Evolutionary conservation across 1,284 basidiomycete species (phyloP).

Genomic region (Leucoagaricus sp.): DNA sequence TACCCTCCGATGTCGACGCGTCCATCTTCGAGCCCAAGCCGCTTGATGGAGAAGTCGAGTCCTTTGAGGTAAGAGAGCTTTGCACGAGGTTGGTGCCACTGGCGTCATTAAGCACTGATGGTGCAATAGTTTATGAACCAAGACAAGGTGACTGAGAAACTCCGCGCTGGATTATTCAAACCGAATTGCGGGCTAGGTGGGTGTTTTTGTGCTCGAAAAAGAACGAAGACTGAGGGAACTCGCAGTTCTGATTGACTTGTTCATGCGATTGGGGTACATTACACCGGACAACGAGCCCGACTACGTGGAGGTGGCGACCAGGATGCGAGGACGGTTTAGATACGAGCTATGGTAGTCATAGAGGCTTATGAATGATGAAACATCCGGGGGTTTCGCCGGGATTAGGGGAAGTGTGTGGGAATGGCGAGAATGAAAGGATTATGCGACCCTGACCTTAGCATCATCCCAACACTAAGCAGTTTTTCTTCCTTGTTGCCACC

Average conservation of each 20-base stretch:
- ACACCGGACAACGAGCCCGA: slow-evolving; percentile 79
- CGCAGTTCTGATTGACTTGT: slow-evolving; percentile 80
- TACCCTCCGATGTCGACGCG: slow-evolving; percentile 56
- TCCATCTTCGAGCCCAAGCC: slow-evolving; percentile 66
- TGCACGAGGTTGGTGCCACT: not conserved
- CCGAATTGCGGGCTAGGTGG: slow-evolving; percentile 80
- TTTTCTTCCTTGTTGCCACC: slow-evolving; percentile 3
- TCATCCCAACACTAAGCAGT: not conserved
- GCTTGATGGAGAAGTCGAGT: slow-evolving; percentile 91
- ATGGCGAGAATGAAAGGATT: slow-evolving; percentile 2
- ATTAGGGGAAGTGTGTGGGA: slow-evolving; percentile 11
- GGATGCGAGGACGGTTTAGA: slow-evolving; percentile 71
- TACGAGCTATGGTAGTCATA: slow-evolving; percentile 53
- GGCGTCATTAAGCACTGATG: not conserved
- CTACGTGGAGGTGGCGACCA: slow-evolving; percentile 70
- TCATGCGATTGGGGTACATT: slow-evolving; percentile 76
- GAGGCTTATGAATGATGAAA: slow-evolving; percentile 1
- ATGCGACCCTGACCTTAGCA: slow-evolving; percentile 6
- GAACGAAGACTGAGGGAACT: not conserved
- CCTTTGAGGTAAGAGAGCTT: slow-evolving; percentile 64
- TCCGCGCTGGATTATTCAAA: slow-evolving; percentile 78
- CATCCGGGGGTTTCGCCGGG: slow-evolving; percentile 7
- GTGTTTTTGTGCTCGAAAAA: slow-evolving; percentile 17
- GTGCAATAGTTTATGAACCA: slow-evolving; percentile 58
- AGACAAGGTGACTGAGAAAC: slow-evolving; percentile 51